Evolutionary conservation across 2,329 filamentous ascomycete species (phyloP).

Genomic region (Colletotrichum theobromicola): DNA sequence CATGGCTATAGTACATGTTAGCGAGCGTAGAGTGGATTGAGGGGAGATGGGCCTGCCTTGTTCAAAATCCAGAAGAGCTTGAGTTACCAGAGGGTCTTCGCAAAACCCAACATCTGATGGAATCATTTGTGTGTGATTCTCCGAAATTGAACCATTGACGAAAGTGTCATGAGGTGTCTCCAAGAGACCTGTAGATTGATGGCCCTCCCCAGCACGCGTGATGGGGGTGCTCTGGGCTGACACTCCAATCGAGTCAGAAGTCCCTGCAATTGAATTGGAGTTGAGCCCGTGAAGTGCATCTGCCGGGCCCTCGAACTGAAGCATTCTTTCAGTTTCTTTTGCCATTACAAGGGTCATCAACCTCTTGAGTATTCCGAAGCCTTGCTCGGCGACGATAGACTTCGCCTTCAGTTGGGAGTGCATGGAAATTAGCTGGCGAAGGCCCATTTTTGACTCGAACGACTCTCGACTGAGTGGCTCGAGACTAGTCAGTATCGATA

Average conservation of each 20-base stretch:
- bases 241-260: not conserved
- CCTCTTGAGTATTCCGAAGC: slow-evolving; percentile 23
- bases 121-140: not conserved
- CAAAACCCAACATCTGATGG: not conserved
- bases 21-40: not conserved
- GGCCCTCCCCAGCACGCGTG: not conserved
- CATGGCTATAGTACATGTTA: not conserved
- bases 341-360: slow-evolving; percentile 26
- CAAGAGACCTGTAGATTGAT: not conserved
- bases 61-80: not conserved
- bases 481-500: slow-evolving; percentile 26
- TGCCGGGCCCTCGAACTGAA: slow-evolving; percentile 7
- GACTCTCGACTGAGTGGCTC: slow-evolving; percentile 25
- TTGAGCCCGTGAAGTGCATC: not conserved
- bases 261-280: not conserved
- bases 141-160: not conserved
- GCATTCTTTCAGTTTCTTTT: slow-evolving; percentile 25
- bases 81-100: not conserved
- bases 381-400: slow-evolving; percentile 26
- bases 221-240: not conserved
- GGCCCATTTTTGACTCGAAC: slow-evolving; percentile 23
- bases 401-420: slow-evolving; percentile 22
- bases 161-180: not conserved
- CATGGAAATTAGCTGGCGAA: slow-evolving; percentile 28
- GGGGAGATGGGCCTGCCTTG: not conserved